Base-by-base conservation (phyloP, 1,139 yeast genomes). In the Pichia kudriavzevii region DNA sequence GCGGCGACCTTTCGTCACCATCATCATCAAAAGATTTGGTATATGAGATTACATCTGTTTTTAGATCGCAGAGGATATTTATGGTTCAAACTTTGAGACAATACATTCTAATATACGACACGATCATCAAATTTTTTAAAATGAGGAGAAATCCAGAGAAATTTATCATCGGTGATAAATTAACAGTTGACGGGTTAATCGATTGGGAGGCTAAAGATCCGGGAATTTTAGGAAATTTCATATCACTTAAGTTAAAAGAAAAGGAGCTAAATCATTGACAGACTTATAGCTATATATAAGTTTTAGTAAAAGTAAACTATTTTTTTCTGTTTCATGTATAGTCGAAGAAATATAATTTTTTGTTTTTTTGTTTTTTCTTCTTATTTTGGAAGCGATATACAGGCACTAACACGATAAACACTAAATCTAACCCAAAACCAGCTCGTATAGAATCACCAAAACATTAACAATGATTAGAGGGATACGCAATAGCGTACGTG, bases 401-500 rank as follows among this genome's bases (percentile, higher is more conserved):
- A 13, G 11, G 15, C 17, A 7, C 12, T 17, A 12, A 23, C 7
- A 5, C 14, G 5, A 13, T 20, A 23, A 18, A 7, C 22, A 9
- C 17, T 15, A 9, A n/a, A 19, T 23, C 53, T 54, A 81, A 36
- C 94, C 94, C 45, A 82, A 61, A n/a, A 82, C 56, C 49, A 83
- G 58, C 56, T 82, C 91, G 61, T 83, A 83, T 18, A 76, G 45
- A 38, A 83, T 80, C 27, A 83, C 82, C 28, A 77, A 42, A 7
- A 76, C 60, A 52, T 83, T 83, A 31, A 80, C 66, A 14, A 72
- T 73, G 38, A 83, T 81, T 46, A 83, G 64, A 14, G 93, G 88
- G 24, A 84, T 75, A 52, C 94, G 65, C 60, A 81, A 64, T 34
- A 83, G 67, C 4, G 94, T 83, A 45, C 93, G 69, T 10, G 79